Base-by-base conservation (phyloP, 108 stramenopile genomes). In the Discostella stelligeroides region DNA sequence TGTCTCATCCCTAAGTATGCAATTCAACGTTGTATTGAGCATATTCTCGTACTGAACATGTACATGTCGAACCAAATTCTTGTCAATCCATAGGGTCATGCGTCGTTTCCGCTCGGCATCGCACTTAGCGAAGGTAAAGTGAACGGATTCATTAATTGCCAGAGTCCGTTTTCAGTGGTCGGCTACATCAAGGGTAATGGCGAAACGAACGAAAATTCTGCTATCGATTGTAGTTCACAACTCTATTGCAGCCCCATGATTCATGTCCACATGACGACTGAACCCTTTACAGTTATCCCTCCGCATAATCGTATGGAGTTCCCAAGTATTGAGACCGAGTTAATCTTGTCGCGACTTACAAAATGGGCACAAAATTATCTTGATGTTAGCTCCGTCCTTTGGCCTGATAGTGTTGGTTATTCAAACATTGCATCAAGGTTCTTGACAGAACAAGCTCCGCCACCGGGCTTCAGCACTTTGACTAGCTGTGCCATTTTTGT, bases 91-190 rank as follows among this genome's bases (percentile, higher is more conserved):
- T 7, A 70, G 68, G 91, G 89, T 4, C 70, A 72, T 29, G 49
- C 84, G 4, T 66, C 68, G 9, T 48, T 93, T 0, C 88, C 86
- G 10, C 84, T 93, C 49, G 47, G 38, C 20, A 85, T 87, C 11
- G 53, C 91, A 13, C 85, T 87, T 58, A 53, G 25, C 8, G 70
- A 79, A 23, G 88, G 88, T 12, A 58, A 80, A 13, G 53, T 91
- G 10, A 85, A 92, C 39, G 89, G 89, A 8, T 48, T 83, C 40
- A 79, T 92, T 41, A 84, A 78, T 41, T 74, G 88, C 21, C 41
- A 70, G 11, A 63, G 81, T 10, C 92, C 92, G 14, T 62, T 72
- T 14, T 60, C 85, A 2, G 74, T 81, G 38, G 55, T 88, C 15
- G 92, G 92, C 10, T 92, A 92, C 82, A 46, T 57, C 28, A 73